phyloP scores from a whole-genome alignment of 2,329 filamentous ascomycete species.

The Fusarium xylarioides region DNA sequence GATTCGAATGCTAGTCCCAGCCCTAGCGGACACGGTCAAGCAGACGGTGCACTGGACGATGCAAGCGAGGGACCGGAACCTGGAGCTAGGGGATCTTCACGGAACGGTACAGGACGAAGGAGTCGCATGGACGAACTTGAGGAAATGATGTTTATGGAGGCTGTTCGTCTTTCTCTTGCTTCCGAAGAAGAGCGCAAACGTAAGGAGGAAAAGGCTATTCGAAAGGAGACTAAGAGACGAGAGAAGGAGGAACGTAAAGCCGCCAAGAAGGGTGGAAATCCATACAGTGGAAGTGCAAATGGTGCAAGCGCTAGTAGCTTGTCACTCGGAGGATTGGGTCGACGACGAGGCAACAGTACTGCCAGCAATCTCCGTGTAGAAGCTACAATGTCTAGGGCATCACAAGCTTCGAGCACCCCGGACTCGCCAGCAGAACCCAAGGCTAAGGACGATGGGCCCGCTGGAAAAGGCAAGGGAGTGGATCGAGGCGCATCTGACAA shows the following conservation, averaged over 20 bases:
- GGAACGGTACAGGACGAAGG: slow-evolving; percentile 46
- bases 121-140: slow-evolving; percentile 85
- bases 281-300: slow-evolving; percentile 48
- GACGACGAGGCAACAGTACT: slow-evolving; percentile 67
- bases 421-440: slow-evolving; percentile 40
- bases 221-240: slow-evolving; percentile 84
- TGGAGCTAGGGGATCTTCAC: slow-evolving; percentile 33
- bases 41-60: slow-evolving; percentile 11
- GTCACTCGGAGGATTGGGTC: slow-evolving; percentile 67
- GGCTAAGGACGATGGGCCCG: slow-evolving; percentile 44
- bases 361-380: slow-evolving; percentile 69
- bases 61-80: slow-evolving; percentile 38
- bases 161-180: slow-evolving; percentile 88
- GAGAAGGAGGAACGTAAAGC: slow-evolving; percentile 86
- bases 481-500: slow-evolving; percentile 59
- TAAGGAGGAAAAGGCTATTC: slow-evolving; percentile 66
- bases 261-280: slow-evolving; percentile 65
- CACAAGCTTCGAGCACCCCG: slow-evolving; percentile 40
- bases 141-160: slow-evolving; percentile 99
- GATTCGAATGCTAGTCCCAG: slow-evolving; percentile 44
- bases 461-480: slow-evolving; percentile 74
- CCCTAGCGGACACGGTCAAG: slow-evolving; percentile 42
- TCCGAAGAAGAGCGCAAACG: slow-evolving; percentile 92
- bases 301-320: slow-evolving; percentile 70
- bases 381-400: slow-evolving; percentile 58